These are phyloP conservation scores for Hibiscus syriacus DNA, from an alignment of 345 rosid genomes.

Conservation along the genomic window DNA sequence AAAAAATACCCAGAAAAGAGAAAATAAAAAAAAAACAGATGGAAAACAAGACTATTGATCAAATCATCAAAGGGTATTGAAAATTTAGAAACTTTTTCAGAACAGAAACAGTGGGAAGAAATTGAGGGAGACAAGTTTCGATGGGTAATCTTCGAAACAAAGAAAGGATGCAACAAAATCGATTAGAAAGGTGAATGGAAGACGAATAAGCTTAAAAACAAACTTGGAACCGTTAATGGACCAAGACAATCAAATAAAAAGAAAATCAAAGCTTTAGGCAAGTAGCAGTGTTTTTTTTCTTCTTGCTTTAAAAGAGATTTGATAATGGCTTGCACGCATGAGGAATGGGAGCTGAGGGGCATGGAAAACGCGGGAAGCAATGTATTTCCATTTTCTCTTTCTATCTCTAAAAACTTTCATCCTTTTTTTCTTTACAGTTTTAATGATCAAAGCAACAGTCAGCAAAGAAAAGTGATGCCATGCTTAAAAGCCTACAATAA, in stretches of 20 bases:
- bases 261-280: too few species aligned
- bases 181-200: constrained; percentile 10
- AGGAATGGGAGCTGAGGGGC: constrained; percentile 28
- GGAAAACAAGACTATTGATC: not conserved
- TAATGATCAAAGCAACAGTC: constrained; percentile 25
- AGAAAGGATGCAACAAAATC: not conserved
- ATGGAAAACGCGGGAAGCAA: constrained; percentile 73
- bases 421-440: constrained; percentile 16
- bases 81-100: not conserved
- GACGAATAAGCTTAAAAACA: constrained; percentile 32
- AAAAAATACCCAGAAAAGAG: not conserved
- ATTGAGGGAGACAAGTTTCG: constrained; percentile 11
- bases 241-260: constrained; percentile 13
- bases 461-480: not conserved
- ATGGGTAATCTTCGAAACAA: constrained; percentile 10
- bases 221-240: constrained; percentile 40
- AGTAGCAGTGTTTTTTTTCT: too few species aligned
- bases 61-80: not conserved
- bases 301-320: not conserved
- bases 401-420: constrained; percentile 3
- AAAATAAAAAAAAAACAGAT: not conserved
- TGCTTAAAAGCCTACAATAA: too few species aligned
- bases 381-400: constrained; percentile 8
- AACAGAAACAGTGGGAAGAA: not conserved
- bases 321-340: constrained; percentile 88